Base-by-base conservation (phyloP, 1,284 basidiomycete genomes). In the Agaricales sp. region DNA sequence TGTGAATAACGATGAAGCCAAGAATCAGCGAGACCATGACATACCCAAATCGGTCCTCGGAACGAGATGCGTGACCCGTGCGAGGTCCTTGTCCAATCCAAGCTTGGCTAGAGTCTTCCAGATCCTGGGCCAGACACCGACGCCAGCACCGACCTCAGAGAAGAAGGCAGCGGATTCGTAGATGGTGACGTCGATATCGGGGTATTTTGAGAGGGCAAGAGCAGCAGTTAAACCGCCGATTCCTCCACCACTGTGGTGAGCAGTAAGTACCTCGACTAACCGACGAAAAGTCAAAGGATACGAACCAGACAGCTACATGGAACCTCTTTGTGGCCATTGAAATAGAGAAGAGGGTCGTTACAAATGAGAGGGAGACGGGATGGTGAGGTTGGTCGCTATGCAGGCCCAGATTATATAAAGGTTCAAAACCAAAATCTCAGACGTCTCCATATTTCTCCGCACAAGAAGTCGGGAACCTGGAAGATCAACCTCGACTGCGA, bases 111-210 rank as follows among this genome's bases (percentile, higher is more conserved):
- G 61, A 49, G 78, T 65, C 57, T 71, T 65, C 75, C 70, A 71
- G 45, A 68, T 59, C 63, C 76, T 67, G 26, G 69, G 64, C 56
- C 70, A 78, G n/a, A 80, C 55, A 1, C 73, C 75, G 43, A 81
- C 66, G 3, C 78, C 78, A n/a, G 77, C 77, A n/a, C 78, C 78
- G 18, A 77, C 47, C 57, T 77, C 74, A 19, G 67, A 59, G 35
- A 78, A 68, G 47, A 69, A 59, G 24, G 58, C 57, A 19, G 74
- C 69, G 4, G 65, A 67, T 61, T 81, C 78, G 53, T 73, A 81
- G 35, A 81, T 58, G 49, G 73, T 69, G 38, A 79, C 66, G 18
- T 73, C 67, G 30, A 79, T 73, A 50, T 77, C 66, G 1, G 67
- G 66, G 57, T 71, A 74, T 55, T 61, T 67, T 12, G 73, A 68